A percentile compares a stretch with the other conserved stretches of the same genome.
phyloP scores from a whole-genome alignment of 768 basidiomycete genomes.

The Amanita pallidorosea region DNA sequence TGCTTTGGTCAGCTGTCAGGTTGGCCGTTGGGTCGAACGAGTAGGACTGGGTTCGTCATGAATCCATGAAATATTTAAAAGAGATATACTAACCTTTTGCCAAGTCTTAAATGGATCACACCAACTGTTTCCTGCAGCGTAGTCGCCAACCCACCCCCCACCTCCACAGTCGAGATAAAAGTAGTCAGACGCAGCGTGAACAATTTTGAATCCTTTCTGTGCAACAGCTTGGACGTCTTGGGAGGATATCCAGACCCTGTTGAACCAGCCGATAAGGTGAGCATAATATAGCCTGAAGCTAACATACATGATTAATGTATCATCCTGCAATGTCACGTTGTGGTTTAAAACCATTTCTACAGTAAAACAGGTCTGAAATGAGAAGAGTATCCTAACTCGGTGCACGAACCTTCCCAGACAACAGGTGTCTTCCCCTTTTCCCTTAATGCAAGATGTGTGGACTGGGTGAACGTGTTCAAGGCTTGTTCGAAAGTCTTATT shows the following conservation, averaged over 20 bases:
- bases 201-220: constrained; percentile 43
- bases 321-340: constrained; percentile 29
- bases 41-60: constrained; percentile 28
- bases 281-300: neutral
- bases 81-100: constrained; percentile 39
- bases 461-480: constrained; percentile 45
- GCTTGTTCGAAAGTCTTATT: constrained; percentile 53
- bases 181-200: constrained; percentile 67
- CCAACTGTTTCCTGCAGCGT: constrained; percentile 46
- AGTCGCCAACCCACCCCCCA: constrained; percentile 58
- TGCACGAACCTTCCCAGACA: constrained; percentile 60
- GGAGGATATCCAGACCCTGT: constrained; percentile 58
- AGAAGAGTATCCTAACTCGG: neutral
- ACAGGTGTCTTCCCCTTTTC: constrained; percentile 58
- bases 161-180: constrained; percentile 77
- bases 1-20: constrained; percentile 35
- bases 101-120: constrained; percentile 77
- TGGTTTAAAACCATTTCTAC: constrained; percentile 58
- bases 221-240: constrained; percentile 46
- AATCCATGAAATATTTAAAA: neutral
- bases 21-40: constrained; percentile 64
- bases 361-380: constrained; percentile 19
- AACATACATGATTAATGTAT: constrained; percentile 48
- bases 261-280: neutral
- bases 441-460: constrained; percentile 43